A percentile compares a stretch with the other conserved stretches of the same genome.
Evolutionary conservation across 176 grass and related monocot species (phyloP).

Genomic region (Oryza officinalis): DNA sequence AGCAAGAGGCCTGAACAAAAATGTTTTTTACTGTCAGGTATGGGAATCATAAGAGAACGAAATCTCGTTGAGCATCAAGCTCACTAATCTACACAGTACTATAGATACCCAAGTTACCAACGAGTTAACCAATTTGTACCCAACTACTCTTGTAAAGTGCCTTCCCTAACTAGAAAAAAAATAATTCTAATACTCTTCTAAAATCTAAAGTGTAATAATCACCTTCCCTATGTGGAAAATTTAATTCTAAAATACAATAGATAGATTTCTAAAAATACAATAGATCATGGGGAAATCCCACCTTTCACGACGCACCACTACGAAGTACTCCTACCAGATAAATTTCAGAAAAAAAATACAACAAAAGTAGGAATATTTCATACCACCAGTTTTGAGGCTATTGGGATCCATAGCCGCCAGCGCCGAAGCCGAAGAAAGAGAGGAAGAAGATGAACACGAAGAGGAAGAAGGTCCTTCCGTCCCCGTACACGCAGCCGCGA

Average conservation of each 20-base stretch:
- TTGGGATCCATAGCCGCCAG: slow-evolving; percentile 44
- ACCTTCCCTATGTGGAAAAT: not conserved
- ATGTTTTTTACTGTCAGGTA: not conserved
- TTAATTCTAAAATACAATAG: not conserved
- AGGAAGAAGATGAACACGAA: not conserved
- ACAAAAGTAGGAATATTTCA: not conserved
- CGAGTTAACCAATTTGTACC: not conserved
- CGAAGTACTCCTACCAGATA: not conserved
- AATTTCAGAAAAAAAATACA: not conserved
- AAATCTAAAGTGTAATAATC: too few relatives aligned
- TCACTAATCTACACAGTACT: too few relatives aligned
- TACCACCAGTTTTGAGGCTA: slow-evolving; percentile 65
- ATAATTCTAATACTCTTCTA: too few relatives aligned
- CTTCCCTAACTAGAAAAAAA: not conserved
- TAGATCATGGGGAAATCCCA: not conserved
- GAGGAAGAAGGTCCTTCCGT: not conserved
- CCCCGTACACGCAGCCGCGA: not conserved
- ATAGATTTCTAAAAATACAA: too few relatives aligned
- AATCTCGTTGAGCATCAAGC: not conserved
- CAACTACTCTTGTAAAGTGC: too few relatives aligned
- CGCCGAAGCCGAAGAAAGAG: not conserved
- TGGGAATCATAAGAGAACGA: not conserved
- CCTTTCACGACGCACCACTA: not conserved
- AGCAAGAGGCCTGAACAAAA: slow-evolving; percentile 68
- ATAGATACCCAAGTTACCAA: not conserved